Base-by-base conservation (phyloP, 1,284 basidiomycete species). In the Cystobasidiaceae sp. region DNA sequence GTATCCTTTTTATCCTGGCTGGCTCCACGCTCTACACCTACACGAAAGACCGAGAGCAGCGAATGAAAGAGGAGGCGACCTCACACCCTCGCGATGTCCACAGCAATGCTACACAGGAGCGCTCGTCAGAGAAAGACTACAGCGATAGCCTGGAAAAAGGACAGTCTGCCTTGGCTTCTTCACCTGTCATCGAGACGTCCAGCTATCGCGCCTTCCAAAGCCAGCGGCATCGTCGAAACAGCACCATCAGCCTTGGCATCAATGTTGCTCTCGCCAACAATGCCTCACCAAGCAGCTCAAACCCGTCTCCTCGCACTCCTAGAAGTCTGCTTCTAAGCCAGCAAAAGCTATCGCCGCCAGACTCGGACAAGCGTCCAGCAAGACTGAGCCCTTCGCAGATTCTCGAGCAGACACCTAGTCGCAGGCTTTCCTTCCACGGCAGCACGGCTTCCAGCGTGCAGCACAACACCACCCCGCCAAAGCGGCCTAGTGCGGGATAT, bases 1-100 rank as follows among this genome's bases (percentile, higher is more conserved):
- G 89, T 0, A 90, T 93, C 69, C 82, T 81, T 1, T 84, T 84
- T 68, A 93, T 93, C 73, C 84, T 92, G 17, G 73, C 79, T 25
- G 90, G 90, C 17, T 91, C 90, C 0, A 78, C 89, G 39, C 86
- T 85, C 75, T 93, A 92, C 78, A 37, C 69, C 64, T 72, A 71
- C 60, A 69, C 71, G 30, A 74, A 73, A 43, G 67, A 70, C 17
- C 68, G 67, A 21, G 71, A 74, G 54, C 67, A 71, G 39, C 51
- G 52, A 11, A n/a, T 32, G 13, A 51, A 54, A 30, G 60, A 62
- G 27, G 30, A 34, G 15, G 54, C 54, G 30, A 50, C 60, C 7
- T 52, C 60, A 15, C 50, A 62, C 34, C 49, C 49, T 15, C 37
- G 39, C 19, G 60, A 32, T 54, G n/a, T n/a, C n/a, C n/a, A n/a